These are phyloP conservation scores for Phytophthora parvispora DNA, from an alignment of 352 stramenopile genomes.

Conservation along the genomic window DNA sequence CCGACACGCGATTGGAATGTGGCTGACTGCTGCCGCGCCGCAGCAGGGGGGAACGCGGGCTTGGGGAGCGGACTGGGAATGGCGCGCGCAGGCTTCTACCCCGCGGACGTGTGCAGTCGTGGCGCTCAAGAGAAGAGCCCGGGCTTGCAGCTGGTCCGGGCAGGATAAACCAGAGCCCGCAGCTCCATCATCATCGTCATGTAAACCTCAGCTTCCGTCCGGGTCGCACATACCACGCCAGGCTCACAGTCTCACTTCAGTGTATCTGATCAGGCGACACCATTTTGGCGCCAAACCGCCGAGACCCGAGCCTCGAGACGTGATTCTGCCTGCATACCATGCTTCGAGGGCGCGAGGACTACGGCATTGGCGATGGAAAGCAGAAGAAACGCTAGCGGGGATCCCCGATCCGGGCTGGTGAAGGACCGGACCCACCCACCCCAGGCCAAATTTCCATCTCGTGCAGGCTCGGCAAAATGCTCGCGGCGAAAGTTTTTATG, in stretches of 20 bases:
- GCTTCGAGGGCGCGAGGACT: background rate
- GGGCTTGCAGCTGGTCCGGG: constrained; percentile 17
- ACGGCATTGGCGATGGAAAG: background rate
- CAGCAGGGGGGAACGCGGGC: constrained; percentile 17
- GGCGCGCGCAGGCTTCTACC: constrained; percentile 27
- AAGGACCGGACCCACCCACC: constrained; percentile 1
- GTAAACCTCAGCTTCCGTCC: background rate
- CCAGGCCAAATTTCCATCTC: background rate
- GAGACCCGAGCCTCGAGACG: background rate
- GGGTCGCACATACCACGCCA: background rate
- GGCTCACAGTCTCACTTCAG: constrained; percentile 10
- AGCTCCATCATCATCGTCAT: constrained; percentile 3
- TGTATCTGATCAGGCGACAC: background rate
- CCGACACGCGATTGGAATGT: constrained; percentile 30
- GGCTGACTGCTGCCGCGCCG: constrained; percentile 7
- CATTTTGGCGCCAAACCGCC: background rate
- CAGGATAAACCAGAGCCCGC: too few species aligned
- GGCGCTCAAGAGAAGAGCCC: constrained; percentile 34
- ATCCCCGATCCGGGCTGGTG: constrained; percentile 8
- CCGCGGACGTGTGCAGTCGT: constrained; percentile 31
- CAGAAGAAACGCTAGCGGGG: constrained; percentile 10
- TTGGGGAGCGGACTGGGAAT: constrained; percentile 34
- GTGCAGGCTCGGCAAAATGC: background rate
- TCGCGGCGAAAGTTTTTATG: background rate
- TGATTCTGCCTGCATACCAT: constrained; percentile 8